These are phyloP conservation scores for Macrophomina phaseolina DNA, from an alignment of 2,329 filamentous ascomycete genomes.

Conservation along the genomic window DNA sequence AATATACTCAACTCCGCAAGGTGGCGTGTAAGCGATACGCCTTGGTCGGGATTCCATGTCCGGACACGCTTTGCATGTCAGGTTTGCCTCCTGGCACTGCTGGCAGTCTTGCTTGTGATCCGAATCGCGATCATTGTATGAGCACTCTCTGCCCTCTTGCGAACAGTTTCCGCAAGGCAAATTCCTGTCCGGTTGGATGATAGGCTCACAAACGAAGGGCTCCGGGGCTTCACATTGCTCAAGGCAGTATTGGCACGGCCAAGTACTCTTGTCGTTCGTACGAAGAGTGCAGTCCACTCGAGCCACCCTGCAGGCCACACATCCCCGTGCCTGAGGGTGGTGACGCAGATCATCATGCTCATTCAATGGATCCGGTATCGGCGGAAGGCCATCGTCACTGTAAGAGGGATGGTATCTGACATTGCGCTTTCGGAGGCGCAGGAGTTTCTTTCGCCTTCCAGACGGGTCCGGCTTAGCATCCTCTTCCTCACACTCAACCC, in stretches of 20 bases:
- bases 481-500: not conserved
- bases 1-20: not conserved
- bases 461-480: not conserved
- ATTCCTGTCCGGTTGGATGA: conserved; percentile 40
- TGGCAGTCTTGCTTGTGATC: not conserved
- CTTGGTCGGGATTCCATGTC: not conserved
- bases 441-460: not conserved
- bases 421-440: not conserved
- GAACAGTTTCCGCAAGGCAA: conserved; percentile 37
- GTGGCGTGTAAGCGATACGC: conserved; percentile 19
- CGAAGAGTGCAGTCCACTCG: conserved; percentile 36
- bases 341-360: conserved; percentile 39
- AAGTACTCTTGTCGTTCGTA: conserved; percentile 36
- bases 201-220: conserved; percentile 41
- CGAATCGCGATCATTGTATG: not conserved
- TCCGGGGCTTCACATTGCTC: not conserved
- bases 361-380: conserved; percentile 35
- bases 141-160: not conserved
- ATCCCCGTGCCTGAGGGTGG: conserved; percentile 43
- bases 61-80: conserved; percentile 3
- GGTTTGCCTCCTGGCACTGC: not conserved
- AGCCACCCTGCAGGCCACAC: conserved; percentile 37
- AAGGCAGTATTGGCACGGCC: conserved; percentile 31
- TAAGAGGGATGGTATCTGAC: not conserved
- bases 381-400: conserved; percentile 3